Conservation (phyloP, 164 flowering plant genomes). For the Magnolia officinalis region DNA sequence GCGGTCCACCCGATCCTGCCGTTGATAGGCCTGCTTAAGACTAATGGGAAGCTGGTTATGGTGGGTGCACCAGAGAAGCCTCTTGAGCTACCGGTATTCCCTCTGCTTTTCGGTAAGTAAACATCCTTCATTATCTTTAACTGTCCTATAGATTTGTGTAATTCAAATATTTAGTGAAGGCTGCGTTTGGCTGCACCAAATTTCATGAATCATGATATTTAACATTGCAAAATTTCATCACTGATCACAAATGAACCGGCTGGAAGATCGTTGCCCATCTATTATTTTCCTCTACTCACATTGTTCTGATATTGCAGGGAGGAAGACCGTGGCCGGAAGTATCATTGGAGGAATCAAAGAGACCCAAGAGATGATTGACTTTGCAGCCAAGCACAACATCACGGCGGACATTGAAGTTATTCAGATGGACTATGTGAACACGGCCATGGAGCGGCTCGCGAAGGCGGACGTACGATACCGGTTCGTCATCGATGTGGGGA, state of each 20-base stretch:
- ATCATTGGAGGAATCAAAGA: slow-evolving; percentile 12
- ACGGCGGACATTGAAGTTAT: slow-evolving; percentile 12
- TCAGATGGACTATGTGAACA: slow-evolving; percentile 10
- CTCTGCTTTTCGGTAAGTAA: slow-evolving; percentile 33
- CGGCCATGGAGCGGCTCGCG: slow-evolving; percentile 8
- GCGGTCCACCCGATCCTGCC: slow-evolving; percentile 37
- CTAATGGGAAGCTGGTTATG: slow-evolving; percentile 38
- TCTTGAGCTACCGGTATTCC: slow-evolving; percentile 33
- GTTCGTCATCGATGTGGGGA: slow-evolving; percentile 8
- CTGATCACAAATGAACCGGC: not conserved
- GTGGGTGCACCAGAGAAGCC: slow-evolving; percentile 44
- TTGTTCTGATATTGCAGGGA: not conserved
- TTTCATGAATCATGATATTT: too few species aligned
- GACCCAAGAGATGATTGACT: slow-evolving; percentile 16
- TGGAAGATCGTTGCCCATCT: too few species aligned
- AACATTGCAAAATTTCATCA: not conserved
- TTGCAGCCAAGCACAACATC: slow-evolving; percentile 10
- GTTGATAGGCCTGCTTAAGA: slow-evolving; percentile 31
- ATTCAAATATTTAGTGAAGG: not conserved
- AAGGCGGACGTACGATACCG: slow-evolving; percentile 7
- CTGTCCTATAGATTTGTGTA: too few species aligned
- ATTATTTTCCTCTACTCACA: not conserved
- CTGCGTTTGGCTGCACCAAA: not conserved
- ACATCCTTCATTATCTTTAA: not conserved
- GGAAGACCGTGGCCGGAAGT: slow-evolving; percentile 10